Base-by-base conservation (phyloP, 768 basidiomycete species). In the Rhodotorula taiwanensis region DNA sequence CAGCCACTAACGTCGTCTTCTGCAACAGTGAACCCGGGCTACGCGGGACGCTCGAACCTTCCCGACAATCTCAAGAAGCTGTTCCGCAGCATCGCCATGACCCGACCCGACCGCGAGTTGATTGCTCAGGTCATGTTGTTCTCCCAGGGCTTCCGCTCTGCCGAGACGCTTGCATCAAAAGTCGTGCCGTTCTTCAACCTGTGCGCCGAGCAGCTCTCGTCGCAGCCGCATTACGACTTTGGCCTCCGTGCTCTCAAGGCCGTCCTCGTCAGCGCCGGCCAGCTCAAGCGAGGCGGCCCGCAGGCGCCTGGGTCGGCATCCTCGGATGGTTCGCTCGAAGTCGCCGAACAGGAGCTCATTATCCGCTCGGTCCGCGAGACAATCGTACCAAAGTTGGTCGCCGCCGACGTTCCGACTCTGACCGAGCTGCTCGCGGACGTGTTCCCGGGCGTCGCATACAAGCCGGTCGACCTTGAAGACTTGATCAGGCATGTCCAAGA, bases 61-160 rank as follows among this genome's bases (percentile, higher is more conserved):
- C 79, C 79, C 36, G 78, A 79, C 70, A 79, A 79, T 66, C 69
- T 79, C 51, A 79, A 79, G 72, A 79, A 73, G 65, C 69, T 74
- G 52, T 73, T 67, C 70, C 52, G 69, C 67, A 94, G 91, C 63
- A 97, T 98, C 88, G 91, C 95, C 41, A 99, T 99, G 95, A 95
- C 95, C 11, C 85, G 90, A 54, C 95, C 95, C 30, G 95, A 98
- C 76, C 86, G 92, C 63, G 94, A 99, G 75, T 85, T 99, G 52
- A 99, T 99, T 72, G 95, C 95, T 6, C 95, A 99, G 78, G 95
- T 99, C 75, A 92, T 98, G 89, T 79, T 99, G 50, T 98, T 98
- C 80, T 98, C 95, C 25, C 95, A 98, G 79, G 95, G 95, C 66
- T 99, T 98, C 84, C 85, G 95, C 43, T 92, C 92, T 18, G 95